Base-by-base conservation (phyloP, 2,329 filamentous ascomycete species). In the Sarocladiaceae sp. region DNA sequence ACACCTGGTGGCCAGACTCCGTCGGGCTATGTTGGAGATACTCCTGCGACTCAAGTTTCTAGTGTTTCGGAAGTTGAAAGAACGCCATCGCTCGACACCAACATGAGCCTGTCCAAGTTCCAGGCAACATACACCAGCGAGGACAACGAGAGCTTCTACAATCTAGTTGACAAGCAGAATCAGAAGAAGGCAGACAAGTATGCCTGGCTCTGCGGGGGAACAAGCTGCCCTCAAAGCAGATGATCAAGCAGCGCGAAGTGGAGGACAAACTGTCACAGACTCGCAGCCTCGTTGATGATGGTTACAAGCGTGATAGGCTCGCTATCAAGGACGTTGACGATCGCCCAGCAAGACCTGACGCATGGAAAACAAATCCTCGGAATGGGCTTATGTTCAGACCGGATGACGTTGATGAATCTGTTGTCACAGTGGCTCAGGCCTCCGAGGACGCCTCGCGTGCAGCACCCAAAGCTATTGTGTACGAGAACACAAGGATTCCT, bases 131-230 rank as follows among this genome's bases (percentile, higher is more conserved):
- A 97, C 71, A 99, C 93, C 1, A 96, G 90, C 63, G 94, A 99
- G 68, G 94, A 99, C 66, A 97, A 97, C 64, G 94, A 97, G 65
- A 95, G 89, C 60, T 97, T 99, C 73, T 96, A 96, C 69, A 87
- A 86, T 60, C 77, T 99, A 1, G 75, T 97, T 25, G 94, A 99
- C 71, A 88, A 86, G 62, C 90, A 97, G 63, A 99, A 97, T 63
- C 79, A 85, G 55, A 93, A 91, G 66, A 82, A 79, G 49, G 86
- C 88, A 1, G 86, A 92, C 62, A 96, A 93, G 61, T 88, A 96
- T 63, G 84, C 84, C 1, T 97, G 93, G 88, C 75, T 97, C 42
- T 96, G 84, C 80, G 83, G 10, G 88, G 85, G 25, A 97, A 97
- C 71, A 93, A 93, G 65, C 80, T 97, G 68, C 87, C 72, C 29